Evolutionary conservation across 1,284 basidiomycete genomes (phyloP).

Genomic region (Kwoniella shivajii): DNA sequence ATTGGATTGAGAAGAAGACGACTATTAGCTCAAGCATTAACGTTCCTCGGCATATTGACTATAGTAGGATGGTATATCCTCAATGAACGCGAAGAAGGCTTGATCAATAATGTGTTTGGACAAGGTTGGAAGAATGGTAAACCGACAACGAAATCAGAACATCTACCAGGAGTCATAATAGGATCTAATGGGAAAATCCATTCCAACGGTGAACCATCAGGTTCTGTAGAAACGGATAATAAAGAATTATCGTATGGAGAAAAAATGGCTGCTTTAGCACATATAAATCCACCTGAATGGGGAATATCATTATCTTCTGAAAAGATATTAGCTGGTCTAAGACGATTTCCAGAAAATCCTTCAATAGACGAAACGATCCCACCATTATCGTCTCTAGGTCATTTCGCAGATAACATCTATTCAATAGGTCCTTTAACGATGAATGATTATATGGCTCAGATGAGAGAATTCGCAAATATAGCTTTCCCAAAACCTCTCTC

Average conservation of each 20-base stretch:
- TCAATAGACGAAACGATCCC: conserved; percentile 9
- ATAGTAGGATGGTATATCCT: conserved; percentile 13
- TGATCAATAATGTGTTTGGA: background rate
- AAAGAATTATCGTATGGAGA: conserved; percentile 9
- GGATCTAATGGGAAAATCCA: background rate
- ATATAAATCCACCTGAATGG: conserved; percentile 24
- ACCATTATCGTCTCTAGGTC: conserved; percentile 34
- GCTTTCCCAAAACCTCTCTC: conserved; percentile 25
- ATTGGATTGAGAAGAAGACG: conserved; percentile 14
- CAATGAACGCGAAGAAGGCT: background rate
- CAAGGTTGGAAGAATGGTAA: background rate
- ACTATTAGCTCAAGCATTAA: conserved; percentile 7
- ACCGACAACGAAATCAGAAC: background rate
- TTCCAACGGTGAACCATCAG: background rate
- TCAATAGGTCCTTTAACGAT: conserved; percentile 26
- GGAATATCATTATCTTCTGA: conserved; percentile 30
- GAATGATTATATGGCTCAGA: conserved; percentile 23
- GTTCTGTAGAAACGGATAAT: background rate
- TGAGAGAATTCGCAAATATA: conserved; percentile 29
- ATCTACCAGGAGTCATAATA: conserved; percentile 9
- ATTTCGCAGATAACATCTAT: conserved; percentile 42
- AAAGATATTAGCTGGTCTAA: conserved; percentile 24
- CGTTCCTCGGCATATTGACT: conserved; percentile 6
- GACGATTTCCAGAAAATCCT: conserved; percentile 31
- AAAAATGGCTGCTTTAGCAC: conserved; percentile 14